Conservation (phyloP, 2,329 filamentous ascomycete genomes). For the Phialophora tarda region DNA sequence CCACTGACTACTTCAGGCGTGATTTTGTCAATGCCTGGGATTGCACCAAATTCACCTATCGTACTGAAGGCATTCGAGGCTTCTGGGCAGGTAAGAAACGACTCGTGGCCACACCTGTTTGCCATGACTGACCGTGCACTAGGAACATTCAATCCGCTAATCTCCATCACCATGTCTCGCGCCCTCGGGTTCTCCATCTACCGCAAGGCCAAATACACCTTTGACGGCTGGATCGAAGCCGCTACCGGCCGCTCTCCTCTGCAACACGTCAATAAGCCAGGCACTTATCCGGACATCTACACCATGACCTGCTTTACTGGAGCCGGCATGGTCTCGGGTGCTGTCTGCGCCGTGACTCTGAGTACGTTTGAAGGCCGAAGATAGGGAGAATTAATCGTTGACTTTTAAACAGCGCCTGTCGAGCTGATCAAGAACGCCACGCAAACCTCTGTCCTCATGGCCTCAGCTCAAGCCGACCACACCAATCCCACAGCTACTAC, state of each 20-base stretch:
- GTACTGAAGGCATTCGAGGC: constrained; percentile 54
- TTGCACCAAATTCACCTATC: constrained; percentile 54
- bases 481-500: constrained; percentile 9
- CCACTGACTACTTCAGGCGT: constrained; percentile 43
- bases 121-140: constrained; percentile 8
- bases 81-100: constrained; percentile 53
- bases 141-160: constrained; percentile 54
- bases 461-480: constrained; percentile 31
- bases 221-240: constrained; percentile 49
- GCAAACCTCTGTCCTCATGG: constrained; percentile 55
- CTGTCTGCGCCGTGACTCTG: constrained; percentile 50
- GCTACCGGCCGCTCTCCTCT: constrained; percentile 51
- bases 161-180: constrained; percentile 53
- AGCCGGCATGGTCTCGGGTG: constrained; percentile 51
- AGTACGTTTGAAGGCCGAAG: constrained; percentile 44
- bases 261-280: constrained; percentile 49
- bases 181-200: constrained; percentile 56
- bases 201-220: constrained; percentile 49
- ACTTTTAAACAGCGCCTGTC: constrained; percentile 48
- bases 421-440: constrained; percentile 57
- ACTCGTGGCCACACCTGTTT: not conserved
- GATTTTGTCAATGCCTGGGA: constrained; percentile 52
- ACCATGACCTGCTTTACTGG: constrained; percentile 51
- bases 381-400: constrained; percentile 5
- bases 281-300: constrained; percentile 50